Evolutionary conservation across 306 rosid species (phyloP).

Genomic region (Canavalia gladiata): DNA sequence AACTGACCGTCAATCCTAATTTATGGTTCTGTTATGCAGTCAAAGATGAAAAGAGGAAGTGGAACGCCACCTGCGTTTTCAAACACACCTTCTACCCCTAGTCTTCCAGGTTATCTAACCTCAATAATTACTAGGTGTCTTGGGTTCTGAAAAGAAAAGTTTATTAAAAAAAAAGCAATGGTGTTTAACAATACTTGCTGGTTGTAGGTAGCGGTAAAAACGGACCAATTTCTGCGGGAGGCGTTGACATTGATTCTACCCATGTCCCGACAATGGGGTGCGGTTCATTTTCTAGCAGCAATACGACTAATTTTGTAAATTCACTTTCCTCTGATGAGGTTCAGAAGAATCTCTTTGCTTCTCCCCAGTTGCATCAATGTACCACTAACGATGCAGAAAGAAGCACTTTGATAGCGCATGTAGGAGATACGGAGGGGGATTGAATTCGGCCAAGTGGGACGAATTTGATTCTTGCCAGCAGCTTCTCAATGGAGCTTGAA

Average conservation of each 20-base stretch:
- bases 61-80: conserved; percentile 58
- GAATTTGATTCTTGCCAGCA: background rate
- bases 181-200: conserved; percentile 8
- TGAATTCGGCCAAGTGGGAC: conserved; percentile 33
- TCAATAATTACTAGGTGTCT: background rate
- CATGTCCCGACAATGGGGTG: conserved; percentile 47
- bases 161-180: conserved; percentile 3
- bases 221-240: conserved; percentile 60
- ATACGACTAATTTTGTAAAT: conserved; percentile 45
- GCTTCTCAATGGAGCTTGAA: conserved; percentile 11
- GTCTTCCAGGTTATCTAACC: conserved; percentile 65
- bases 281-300: conserved; percentile 48
- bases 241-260: conserved; percentile 65
- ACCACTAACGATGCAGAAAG: conserved; percentile 59
- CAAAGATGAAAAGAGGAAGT: conserved; percentile 86
- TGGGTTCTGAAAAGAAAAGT: conserved; percentile 2
- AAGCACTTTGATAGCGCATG: conserved; percentile 50
- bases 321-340: conserved; percentile 48
- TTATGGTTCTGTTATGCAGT: conserved; percentile 64
- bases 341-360: conserved; percentile 61
- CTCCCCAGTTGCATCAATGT: conserved; percentile 75
- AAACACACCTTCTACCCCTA: conserved; percentile 48
- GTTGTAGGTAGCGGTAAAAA: conserved; percentile 67
- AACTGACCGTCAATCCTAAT: conserved; percentile 9
- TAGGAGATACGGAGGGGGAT: conserved; percentile 48